Percentiles rank a stretch among this genome's conserved stretches.
Evolutionary conservation across 106 monocot species (phyloP).

Genomic region (Dendrobium huoshanense): DNA sequence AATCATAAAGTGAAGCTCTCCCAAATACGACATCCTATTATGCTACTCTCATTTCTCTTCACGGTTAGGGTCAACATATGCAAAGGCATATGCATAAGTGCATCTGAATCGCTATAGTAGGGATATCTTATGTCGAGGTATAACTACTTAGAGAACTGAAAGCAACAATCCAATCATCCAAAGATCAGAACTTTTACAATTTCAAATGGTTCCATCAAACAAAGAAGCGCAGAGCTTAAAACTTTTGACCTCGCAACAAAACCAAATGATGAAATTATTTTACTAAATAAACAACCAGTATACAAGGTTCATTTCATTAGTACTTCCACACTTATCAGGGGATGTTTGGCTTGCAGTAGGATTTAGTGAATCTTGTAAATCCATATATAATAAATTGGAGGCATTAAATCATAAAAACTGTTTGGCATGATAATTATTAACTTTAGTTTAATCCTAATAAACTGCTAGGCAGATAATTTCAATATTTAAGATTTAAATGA

Average conservation of each 20-base stretch:
- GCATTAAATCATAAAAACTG: too few relatives aligned
- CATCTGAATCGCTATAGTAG: not conserved
- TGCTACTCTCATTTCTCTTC: not conserved
- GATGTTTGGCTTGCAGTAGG: too few relatives aligned
- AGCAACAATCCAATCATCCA: not conserved
- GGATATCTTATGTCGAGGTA: not conserved
- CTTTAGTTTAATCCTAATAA: too few relatives aligned
- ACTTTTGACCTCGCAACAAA: not conserved
- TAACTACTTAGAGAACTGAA: not conserved
- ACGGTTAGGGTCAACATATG: not conserved
- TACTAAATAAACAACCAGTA: not conserved
- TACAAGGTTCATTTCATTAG: too few relatives aligned
- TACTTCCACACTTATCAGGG: too few relatives aligned
- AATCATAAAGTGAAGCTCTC: not conserved
- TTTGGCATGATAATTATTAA: too few relatives aligned
- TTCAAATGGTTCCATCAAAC: not conserved
- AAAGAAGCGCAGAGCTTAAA: not conserved
- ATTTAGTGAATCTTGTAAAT: too few relatives aligned
- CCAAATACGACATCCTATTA: not conserved
- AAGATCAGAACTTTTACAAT: not conserved
- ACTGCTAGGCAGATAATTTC: too few relatives aligned
- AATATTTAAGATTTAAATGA: too few relatives aligned
- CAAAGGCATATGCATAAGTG: not conserved
- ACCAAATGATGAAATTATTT: not conserved
- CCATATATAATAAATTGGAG: too few relatives aligned